Evolutionary conservation across 257 asterid genomes (phyloP).

Genomic region (Thymus quinquecostatus): DNA sequence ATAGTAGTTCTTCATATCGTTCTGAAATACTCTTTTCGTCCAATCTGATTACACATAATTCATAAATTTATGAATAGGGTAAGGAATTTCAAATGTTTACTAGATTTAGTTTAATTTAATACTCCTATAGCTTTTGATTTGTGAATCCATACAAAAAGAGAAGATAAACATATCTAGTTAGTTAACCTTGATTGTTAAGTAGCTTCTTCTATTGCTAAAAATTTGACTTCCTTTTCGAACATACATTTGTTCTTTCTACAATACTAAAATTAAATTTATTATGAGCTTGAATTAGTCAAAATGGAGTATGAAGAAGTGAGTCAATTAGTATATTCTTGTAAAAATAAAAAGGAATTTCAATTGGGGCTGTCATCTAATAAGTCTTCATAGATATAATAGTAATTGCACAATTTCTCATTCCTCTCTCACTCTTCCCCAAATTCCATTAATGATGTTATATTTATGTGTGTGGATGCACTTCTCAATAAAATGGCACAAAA

Average conservation of each 20-base stretch:
- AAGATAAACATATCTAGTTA: too few relatives aligned
- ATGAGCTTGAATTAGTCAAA: background rate
- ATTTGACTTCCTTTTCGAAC: too few relatives aligned
- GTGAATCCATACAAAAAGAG: background rate
- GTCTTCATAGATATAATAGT: background rate
- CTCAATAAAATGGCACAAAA: constrained; percentile 24
- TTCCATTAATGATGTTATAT: constrained; percentile 21
- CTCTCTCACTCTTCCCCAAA: constrained; percentile 34
- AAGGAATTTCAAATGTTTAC: too few relatives aligned
- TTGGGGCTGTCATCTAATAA: constrained; percentile 32
- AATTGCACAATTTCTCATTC: constrained; percentile 29
- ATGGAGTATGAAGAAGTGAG: background rate
- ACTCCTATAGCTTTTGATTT: background rate
- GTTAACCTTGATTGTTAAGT: too few relatives aligned
- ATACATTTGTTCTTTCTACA: background rate
- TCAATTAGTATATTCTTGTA: background rate
- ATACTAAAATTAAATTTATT: too few relatives aligned
- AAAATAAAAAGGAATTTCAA: background rate
- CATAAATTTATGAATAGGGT: too few relatives aligned
- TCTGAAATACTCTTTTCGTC: background rate
- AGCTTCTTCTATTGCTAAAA: too few relatives aligned
- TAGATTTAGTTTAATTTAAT: too few relatives aligned
- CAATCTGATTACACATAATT: background rate
- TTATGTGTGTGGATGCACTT: constrained; percentile 3
- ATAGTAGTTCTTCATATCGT: constrained; percentile 37